These are phyloP conservation scores for Alternaria arbusti DNA, from an alignment of 2,329 filamentous ascomycete species.

Conservation along the genomic window DNA sequence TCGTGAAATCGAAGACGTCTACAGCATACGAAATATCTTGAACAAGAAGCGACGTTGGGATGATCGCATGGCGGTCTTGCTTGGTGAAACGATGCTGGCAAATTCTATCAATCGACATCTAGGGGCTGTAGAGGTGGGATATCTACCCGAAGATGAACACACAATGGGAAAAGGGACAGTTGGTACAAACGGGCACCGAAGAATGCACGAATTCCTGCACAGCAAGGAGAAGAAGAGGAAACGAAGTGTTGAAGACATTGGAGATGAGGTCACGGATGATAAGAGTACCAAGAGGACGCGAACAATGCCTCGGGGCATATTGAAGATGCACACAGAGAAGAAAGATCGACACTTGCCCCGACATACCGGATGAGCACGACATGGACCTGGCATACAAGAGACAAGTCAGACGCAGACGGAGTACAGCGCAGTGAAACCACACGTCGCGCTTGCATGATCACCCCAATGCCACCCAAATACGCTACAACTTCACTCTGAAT, in stretches of 20 bases:
- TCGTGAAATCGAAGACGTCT: background rate
- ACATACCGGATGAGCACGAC: background rate
- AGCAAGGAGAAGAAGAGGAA: background rate
- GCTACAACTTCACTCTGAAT: background rate
- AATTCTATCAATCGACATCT: background rate
- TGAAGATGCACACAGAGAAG: background rate
- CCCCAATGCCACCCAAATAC: background rate
- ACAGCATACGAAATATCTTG: background rate
- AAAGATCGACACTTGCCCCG: background rate
- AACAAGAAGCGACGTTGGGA: background rate
- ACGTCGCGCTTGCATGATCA: background rate
- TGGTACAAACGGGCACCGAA: background rate
- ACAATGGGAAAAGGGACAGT: background rate
- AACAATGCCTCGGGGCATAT: background rate
- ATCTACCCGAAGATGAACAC: background rate
- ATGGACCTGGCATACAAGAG: background rate
- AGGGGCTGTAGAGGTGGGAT: background rate
- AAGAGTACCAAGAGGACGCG: background rate
- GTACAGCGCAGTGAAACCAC: background rate
- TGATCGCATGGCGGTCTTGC: background rate
- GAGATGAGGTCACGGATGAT: background rate
- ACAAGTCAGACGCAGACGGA: background rate
- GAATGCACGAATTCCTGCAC: background rate
- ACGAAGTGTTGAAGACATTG: background rate
- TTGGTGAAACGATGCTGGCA: background rate